Conservation (phyloP, 2,329 filamentous ascomycete species). For the Diaporthe sp. region DNA sequence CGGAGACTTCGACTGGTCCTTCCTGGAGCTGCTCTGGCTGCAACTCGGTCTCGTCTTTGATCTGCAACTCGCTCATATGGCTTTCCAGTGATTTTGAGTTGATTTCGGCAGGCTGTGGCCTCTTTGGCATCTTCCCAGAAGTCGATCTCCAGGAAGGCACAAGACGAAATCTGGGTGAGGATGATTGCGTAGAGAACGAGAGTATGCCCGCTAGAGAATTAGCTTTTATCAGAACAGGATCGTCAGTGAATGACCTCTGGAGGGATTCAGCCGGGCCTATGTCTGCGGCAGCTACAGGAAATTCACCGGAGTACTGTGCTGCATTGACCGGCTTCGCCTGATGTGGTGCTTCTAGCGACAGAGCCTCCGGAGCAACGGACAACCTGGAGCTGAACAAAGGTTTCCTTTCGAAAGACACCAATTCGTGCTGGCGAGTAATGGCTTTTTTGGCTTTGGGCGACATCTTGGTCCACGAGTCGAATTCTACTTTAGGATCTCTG, state of each 20-base stretch:
- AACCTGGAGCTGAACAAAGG: neutral
- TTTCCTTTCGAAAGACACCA: neutral
- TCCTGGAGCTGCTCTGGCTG: neutral
- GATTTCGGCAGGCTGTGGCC: neutral
- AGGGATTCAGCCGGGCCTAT: constrained; percentile 25
- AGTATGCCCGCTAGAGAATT: neutral
- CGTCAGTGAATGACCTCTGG: neutral
- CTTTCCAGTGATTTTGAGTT: neutral
- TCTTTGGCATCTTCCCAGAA: neutral
- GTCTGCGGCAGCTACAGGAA: neutral
- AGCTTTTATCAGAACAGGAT: constrained; percentile 27
- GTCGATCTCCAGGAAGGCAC: neutral
- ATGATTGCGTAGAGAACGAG: neutral
- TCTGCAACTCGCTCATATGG: constrained; percentile 12
- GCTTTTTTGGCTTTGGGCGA: neutral
- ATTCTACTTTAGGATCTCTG: neutral
- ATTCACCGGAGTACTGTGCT: neutral
- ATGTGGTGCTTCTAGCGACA: too few relatives aligned
- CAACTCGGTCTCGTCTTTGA: neutral
- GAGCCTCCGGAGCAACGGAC: neutral
- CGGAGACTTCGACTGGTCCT: neutral
- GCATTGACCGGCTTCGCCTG: neutral
- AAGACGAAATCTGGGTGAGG: constrained; percentile 23
- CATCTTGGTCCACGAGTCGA: neutral
- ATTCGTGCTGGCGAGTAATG: neutral